Percentiles rank a stretch among this genome's conserved stretches.
phyloP scores from a whole-genome alignment of 2,329 filamentous ascomycete genomes.

The Calonectria ilicicola region DNA sequence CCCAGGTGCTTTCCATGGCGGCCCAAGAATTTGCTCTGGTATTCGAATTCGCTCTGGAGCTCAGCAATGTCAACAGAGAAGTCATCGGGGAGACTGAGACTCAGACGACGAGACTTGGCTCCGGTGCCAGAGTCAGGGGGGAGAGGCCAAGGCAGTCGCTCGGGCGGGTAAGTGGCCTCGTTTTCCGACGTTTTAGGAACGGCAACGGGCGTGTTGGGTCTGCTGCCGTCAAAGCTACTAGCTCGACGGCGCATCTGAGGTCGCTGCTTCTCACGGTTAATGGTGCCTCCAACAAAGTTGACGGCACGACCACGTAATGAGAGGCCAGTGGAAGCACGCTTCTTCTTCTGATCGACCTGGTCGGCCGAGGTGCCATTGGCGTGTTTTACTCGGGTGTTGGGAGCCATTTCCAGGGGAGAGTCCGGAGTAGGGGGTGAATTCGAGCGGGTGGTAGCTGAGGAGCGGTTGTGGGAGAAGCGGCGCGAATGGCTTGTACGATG shows the following conservation, averaged over 20 bases:
- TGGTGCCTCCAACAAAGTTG: constrained; percentile 56
- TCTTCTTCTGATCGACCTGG: constrained; percentile 63
- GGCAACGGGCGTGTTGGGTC: constrained; percentile 39
- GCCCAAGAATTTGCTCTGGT: constrained; percentile 76
- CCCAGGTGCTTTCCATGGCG: constrained; percentile 81
- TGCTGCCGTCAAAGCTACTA: constrained; percentile 62
- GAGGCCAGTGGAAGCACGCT: constrained; percentile 63
- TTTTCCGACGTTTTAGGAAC: constrained; percentile 33
- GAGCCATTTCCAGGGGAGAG: constrained; percentile 57
- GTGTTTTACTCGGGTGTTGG: constrained; percentile 39
- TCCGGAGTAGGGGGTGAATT: constrained; percentile 64
- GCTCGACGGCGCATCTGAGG: constrained; percentile 51
- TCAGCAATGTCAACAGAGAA: constrained; percentile 79
- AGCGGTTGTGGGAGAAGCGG: constrained; percentile 60
- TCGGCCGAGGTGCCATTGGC: constrained; percentile 52
- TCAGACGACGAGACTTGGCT: constrained; percentile 83
- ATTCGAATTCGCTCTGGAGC: constrained; percentile 77
- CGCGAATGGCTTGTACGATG: constrained; percentile 47
- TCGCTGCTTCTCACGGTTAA: constrained; percentile 37
- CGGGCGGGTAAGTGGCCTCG: constrained; percentile 48
- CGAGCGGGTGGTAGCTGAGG: constrained; percentile 59
- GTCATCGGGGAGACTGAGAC: constrained; percentile 78
- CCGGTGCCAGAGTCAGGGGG: constrained; percentile 78
- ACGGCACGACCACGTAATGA: constrained; percentile 60
- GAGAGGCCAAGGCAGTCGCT: constrained; percentile 68